These are phyloP conservation scores for Besnoitia besnoiti DNA, from an alignment of 169 alveolate genomes.

Conservation along the genomic window DNA sequence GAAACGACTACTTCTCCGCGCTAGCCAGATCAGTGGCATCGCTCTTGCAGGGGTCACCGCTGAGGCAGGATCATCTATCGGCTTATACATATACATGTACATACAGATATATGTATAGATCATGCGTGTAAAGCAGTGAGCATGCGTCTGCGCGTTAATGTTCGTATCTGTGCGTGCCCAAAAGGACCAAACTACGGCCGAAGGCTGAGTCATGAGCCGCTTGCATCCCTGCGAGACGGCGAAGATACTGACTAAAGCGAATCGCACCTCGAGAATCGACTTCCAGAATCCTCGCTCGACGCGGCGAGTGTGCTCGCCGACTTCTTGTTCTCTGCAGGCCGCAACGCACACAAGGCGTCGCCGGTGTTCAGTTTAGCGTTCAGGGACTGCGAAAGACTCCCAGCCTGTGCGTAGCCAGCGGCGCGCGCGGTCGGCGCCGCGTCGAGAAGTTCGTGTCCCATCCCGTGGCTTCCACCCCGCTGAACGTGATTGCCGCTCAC, in stretches of 20 bases:
- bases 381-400: too few species aligned
- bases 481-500: too few species aligned
- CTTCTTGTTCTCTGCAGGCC: conserved; percentile 53
- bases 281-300: conserved; percentile 71
- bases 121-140: not conserved
- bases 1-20: too few species aligned
- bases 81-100: not conserved
- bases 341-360: not conserved
- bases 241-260: not conserved
- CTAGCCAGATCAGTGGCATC: too few species aligned
- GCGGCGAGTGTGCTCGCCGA: conserved; percentile 60
- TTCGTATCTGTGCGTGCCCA: not conserved
- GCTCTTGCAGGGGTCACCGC: too few species aligned
- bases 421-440: too few species aligned
- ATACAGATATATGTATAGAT: not conserved
- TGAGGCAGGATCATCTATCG: not conserved
- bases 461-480: too few species aligned
- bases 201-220: not conserved
- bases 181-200: not conserved
- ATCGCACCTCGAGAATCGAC: conserved; percentile 54
- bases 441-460: too few species aligned
- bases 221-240: too few species aligned
- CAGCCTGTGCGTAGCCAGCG: too few species aligned
- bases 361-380: not conserved
- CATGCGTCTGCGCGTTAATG: not conserved